These are phyloP conservation scores for Apiosordaria backusii DNA, from an alignment of 495 filamentous ascomycete species.

Conservation along the genomic window DNA sequence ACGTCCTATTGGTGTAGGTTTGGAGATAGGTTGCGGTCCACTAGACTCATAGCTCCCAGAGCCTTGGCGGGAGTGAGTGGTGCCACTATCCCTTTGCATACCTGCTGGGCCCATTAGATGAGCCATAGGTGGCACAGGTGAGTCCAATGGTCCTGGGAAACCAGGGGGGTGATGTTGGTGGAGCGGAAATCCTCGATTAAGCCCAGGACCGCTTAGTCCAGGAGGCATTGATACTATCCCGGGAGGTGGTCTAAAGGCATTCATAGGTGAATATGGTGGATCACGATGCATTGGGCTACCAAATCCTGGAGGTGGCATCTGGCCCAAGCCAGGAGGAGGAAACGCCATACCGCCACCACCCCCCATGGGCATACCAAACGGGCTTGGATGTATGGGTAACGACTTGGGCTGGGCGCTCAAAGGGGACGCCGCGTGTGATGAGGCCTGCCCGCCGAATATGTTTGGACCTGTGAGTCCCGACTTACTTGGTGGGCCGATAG, in stretches of 20 bases:
- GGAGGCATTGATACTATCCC: slow-evolving; percentile 53
- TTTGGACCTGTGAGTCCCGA: slow-evolving; percentile 16
- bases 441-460: slow-evolving; percentile 15
- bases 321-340: slow-evolving; percentile 32
- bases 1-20: slow-evolving; percentile 83
- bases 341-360: slow-evolving; percentile 28
- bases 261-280: slow-evolving; percentile 43
- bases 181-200: slow-evolving; percentile 61
- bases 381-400: slow-evolving; percentile 39
- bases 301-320: slow-evolving; percentile 40
- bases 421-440: slow-evolving; percentile 26
- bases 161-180: slow-evolving; percentile 49
- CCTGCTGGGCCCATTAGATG: slow-evolving; percentile 26
- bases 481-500: slow-evolving; percentile 48
- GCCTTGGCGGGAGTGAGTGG: slow-evolving; percentile 44
- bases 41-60: slow-evolving; percentile 44
- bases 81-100: slow-evolving; percentile 32
- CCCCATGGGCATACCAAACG: slow-evolving; percentile 34
- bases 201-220: slow-evolving; percentile 58
- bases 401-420: slow-evolving; percentile 28
- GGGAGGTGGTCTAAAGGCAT: slow-evolving; percentile 32
- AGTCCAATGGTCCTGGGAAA: slow-evolving; percentile 48
- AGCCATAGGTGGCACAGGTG: slow-evolving; percentile 36
- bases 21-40: slow-evolving; percentile 61
- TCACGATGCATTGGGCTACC: slow-evolving; percentile 32